Percentiles rank a stretch among this genome's conserved stretches.
Conservation (phyloP, 192 early-diverging fungal genomes). For the Geosiphon pyriformis region DNA sequence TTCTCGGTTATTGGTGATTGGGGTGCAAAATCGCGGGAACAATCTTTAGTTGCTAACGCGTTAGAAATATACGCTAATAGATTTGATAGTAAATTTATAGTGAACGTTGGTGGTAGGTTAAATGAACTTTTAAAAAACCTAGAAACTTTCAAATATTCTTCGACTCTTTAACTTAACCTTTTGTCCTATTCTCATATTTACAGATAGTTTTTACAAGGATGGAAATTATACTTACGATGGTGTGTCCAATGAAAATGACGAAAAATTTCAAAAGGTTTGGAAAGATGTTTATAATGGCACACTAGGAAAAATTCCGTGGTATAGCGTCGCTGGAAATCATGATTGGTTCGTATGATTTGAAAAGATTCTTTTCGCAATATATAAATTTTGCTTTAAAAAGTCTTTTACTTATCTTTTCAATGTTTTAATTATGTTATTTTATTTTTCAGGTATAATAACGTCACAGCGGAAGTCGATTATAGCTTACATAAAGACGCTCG, state of each 20-base stretch:
- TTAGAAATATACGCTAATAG: slow-evolving; percentile 8
- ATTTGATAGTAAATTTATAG: slow-evolving; percentile 16
- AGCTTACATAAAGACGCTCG: background rate
- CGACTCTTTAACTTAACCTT: background rate
- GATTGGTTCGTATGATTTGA: slow-evolving; percentile 5
- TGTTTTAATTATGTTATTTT: background rate
- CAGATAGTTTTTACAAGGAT: slow-evolving; percentile 21
- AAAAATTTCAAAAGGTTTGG: slow-evolving; percentile 14
- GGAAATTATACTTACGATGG: slow-evolving; percentile 6
- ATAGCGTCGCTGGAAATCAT: slow-evolving; percentile 21
- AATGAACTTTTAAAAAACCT: background rate
- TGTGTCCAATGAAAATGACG: slow-evolving; percentile 3
- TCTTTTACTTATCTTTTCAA: background rate
- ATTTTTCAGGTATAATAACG: slow-evolving; percentile 11
- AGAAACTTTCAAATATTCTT: too few relatives aligned
- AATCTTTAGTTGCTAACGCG: slow-evolving; percentile 1
- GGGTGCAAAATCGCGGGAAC: background rate
- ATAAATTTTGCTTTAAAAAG: background rate
- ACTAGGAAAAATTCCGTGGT: slow-evolving; percentile 4
- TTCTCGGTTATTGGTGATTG: slow-evolving; percentile 19
- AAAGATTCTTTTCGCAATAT: background rate
- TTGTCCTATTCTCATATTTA: background rate
- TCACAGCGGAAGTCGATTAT: slow-evolving; percentile 19
- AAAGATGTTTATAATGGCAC: slow-evolving; percentile 13
- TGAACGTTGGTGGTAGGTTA: slow-evolving; percentile 15